Base-by-base conservation (phyloP, 495 filamentous ascomycete genomes). In the Parathielavia appendiculata region DNA sequence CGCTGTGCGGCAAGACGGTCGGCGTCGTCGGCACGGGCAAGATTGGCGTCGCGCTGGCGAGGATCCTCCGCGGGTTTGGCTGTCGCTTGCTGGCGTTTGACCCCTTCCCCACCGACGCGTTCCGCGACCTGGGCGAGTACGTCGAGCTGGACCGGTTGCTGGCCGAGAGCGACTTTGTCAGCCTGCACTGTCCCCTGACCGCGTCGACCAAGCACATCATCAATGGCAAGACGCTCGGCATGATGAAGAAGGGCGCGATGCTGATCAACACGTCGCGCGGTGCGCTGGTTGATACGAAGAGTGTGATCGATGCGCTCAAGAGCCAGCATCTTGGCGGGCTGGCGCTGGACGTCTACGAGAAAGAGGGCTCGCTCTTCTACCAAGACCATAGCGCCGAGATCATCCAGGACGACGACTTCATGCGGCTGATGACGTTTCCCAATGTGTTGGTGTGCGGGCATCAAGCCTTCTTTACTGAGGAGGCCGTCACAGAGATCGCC, bases 361-460 rank as follows among this genome's bases (percentile, higher is more conserved):
- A 70, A 6, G 81, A 83, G 58, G 68, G 76, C 59, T 52, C 76
- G 53, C 67, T 80, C 23, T 88, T 89, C 64, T 89, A 86, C 60
- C 76, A 80, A 52, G 84, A 89, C 58, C 83, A 84, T 57, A 84
- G 81, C 14, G 77, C 75, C 11, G 81, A 86, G 56, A 85, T 88
- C 61, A 86, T 88, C 63, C 73, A 87, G 41, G 86, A 89, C 61
- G 86, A 88, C 63, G 76, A 81, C 47, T 66, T 89, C 36, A 82
- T 80, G 78, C 79, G 86, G n/a, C 64, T 89, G 56, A 80, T 85
- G 67, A 86, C 85, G 1, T 88, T 88, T 61, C 86, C 80, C 46
- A 88, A 88, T 57, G 86, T 87, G 7, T 63, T 88, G 46, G 69
- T 88, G 54, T 83, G 80, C 58, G 83, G 85, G 0, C 86, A 88